Evolutionary conservation across 345 rosid species (phyloP), one percentile per base, ranked within the genome.

Genomic region (Brassica incana): DNA sequence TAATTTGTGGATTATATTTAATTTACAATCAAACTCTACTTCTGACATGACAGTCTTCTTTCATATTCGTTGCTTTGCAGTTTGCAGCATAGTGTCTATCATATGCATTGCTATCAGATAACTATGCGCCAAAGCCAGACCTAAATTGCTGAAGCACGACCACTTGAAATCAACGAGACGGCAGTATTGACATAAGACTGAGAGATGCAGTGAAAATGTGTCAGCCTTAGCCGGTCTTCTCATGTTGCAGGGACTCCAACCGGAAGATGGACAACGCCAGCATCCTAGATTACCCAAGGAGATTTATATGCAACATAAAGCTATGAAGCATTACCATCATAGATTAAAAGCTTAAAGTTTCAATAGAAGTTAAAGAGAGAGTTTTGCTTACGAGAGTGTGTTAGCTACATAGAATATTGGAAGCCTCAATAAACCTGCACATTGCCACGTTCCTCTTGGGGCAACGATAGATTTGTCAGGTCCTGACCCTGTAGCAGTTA

Each of bases 391-490:
- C 97, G 88, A 87, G 65, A 91, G 62, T 32, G 85, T 86, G 74
- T 95, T 81, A 6, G 93, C 96, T 1, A 65, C 82, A 74, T 83
- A 91, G 86, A 95, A 93, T 80, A 93, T 86, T 2, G 97, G 99
- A 69, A 95, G 90, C 83, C 88, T 89, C 74, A 92, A 88, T 71
- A 91, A 71, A 66, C 85, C 91, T 20, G 83, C 79, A 73, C 88
- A 87, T 67, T 58, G 84, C 90, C 88, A 85, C 32, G 87, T 87
- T 69, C 77, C 78, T 85, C 86, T 82, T 30, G 81, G 84, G 50
- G 85, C 59, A 20, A 79, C 27, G 12, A 90, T 77, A 25, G 81
- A 59, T 18, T 88, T 89, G 72, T 91, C 96, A 61, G 90, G 86
- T 20, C 78, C 79, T 12, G 97, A 89, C 79, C 86, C 85, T 15